A percentile compares a stretch with the other conserved stretches of the same genome.
Conservation (phyloP, 106 monocot genomes). For the Dactylorhiza incarnata region DNA sequence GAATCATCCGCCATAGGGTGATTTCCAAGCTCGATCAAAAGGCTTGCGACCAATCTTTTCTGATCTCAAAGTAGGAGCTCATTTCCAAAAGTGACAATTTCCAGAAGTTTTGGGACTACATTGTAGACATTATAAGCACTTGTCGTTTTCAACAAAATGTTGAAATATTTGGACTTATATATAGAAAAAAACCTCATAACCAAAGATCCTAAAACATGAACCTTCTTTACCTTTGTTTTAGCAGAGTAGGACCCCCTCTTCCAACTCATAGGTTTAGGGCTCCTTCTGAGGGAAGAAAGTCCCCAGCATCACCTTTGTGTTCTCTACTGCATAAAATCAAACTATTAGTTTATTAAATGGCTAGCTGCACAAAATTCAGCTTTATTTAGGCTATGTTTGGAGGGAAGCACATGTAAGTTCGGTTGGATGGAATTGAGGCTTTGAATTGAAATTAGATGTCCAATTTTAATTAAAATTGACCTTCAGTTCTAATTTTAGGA, state of each 20-base stretch:
- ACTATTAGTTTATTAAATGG: neutral
- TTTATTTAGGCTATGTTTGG: too few relatives aligned
- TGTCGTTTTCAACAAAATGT: slow-evolving; percentile 21
- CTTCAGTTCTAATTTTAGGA: too few relatives aligned
- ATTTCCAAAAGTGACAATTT: slow-evolving; percentile 1
- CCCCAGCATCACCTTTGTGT: slow-evolving; percentile 60
- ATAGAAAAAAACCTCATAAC: neutral
- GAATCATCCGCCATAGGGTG: neutral
- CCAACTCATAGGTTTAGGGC: slow-evolving; percentile 55
- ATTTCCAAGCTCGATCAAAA: neutral
- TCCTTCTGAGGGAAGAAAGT: slow-evolving; percentile 63
- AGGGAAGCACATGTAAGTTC: too few relatives aligned
- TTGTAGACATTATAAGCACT: neutral
- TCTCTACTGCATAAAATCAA: slow-evolving; percentile 29
- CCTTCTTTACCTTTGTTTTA: slow-evolving; percentile 41
- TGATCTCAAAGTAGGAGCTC: slow-evolving; percentile 21
- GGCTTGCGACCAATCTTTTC: slow-evolving; percentile 17
- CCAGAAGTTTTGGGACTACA: too few relatives aligned
- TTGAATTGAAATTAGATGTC: too few relatives aligned
- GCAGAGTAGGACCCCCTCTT: slow-evolving; percentile 70
- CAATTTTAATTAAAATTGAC: too few relatives aligned
- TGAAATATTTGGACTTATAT: neutral
- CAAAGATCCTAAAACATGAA: neutral
- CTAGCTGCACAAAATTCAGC: neutral
- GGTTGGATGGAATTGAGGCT: too few relatives aligned